Conservation (phyloP, 2,329 filamentous ascomycete species). For the Nigrospora osmanthi region DNA sequence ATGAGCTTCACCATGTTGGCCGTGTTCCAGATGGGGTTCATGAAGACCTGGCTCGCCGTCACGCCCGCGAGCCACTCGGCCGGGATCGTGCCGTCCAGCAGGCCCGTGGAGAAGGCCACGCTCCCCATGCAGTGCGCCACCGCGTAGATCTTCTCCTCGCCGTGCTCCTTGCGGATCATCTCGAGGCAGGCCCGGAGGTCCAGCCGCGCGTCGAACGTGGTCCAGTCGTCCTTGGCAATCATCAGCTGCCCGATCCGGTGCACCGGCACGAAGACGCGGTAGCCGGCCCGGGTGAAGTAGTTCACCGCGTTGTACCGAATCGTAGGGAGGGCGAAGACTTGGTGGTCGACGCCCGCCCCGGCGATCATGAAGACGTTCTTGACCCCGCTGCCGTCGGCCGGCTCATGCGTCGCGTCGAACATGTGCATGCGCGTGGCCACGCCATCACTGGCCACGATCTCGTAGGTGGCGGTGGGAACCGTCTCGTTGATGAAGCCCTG, state of each 20-base stretch:
- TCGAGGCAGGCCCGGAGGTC: slow-evolving; percentile 50
- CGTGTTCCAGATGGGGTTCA: slow-evolving; percentile 51
- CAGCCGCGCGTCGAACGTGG: slow-evolving; percentile 50
- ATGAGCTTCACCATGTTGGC: slow-evolving; percentile 49
- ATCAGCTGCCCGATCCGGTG: slow-evolving; percentile 49
- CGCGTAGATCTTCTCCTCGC: slow-evolving; percentile 40
- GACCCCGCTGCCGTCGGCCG: slow-evolving; percentile 3
- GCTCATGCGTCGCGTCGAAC: slow-evolving; percentile 43
- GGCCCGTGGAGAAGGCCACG: slow-evolving; percentile 48
- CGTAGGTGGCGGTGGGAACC: slow-evolving; percentile 29
- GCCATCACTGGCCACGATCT: slow-evolving; percentile 43
- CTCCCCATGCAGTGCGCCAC: slow-evolving; percentile 58
- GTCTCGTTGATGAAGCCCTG: slow-evolving; percentile 47
- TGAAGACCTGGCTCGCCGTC: slow-evolving; percentile 53
- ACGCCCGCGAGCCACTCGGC: slow-evolving; percentile 49
- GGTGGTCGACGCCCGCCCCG: slow-evolving; percentile 55
- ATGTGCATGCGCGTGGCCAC: slow-evolving; percentile 45
- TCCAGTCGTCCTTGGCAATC: slow-evolving; percentile 43
- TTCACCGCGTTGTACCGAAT: slow-evolving; percentile 57
- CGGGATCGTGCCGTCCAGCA: slow-evolving; percentile 55
- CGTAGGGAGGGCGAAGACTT: slow-evolving; percentile 55
- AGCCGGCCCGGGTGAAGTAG: slow-evolving; percentile 53
- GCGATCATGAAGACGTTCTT: slow-evolving; percentile 54
- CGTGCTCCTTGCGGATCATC: slow-evolving; percentile 34
- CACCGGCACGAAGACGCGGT: slow-evolving; percentile 50